phyloP scores from a whole-genome alignment of 1,284 basidiomycete species.

The Cutaneotrichosporon arboriforme region DNA sequence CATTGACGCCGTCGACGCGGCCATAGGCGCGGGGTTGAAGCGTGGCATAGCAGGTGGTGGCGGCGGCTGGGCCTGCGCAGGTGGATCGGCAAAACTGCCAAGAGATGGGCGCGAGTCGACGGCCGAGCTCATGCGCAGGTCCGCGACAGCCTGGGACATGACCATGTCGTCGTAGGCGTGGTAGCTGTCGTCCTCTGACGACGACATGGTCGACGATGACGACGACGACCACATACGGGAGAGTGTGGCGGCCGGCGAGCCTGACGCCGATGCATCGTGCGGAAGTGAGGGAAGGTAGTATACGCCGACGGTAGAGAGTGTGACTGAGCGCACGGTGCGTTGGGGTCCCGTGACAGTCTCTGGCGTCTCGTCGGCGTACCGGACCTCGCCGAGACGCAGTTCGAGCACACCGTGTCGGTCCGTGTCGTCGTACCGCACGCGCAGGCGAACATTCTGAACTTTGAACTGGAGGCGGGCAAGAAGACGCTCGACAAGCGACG shows the following conservation, averaged over 20 bases:
- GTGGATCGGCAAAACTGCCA: too few species aligned
- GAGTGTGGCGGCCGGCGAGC: background rate
- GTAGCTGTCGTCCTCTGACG: conserved; percentile 4
- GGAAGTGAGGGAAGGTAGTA: conserved; percentile 18
- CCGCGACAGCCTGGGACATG: conserved; percentile 51
- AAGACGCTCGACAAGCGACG: conserved; percentile 73
- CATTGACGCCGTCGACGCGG: too few species aligned
- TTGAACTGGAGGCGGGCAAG: conserved; percentile 75
- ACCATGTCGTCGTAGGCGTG: conserved; percentile 40
- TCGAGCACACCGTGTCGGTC: conserved; percentile 32
- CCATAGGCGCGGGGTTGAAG: too few species aligned
- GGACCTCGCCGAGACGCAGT: conserved; percentile 36
- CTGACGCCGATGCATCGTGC: background rate
- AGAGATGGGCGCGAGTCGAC: too few species aligned
- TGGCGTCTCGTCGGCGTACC: conserved; percentile 40
- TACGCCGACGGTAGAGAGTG: conserved; percentile 23
- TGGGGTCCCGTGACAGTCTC: conserved; percentile 6
- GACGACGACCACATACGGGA: background rate
- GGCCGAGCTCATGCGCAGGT: conserved; percentile 43
- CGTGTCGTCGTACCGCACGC: conserved; percentile 33
- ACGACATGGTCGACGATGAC: conserved; percentile 28
- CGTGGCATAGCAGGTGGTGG: too few species aligned
- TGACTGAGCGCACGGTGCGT: conserved; percentile 23
- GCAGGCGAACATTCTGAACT: conserved; percentile 61
- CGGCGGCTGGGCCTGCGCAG: too few species aligned